Conservation (phyloP, 2,329 filamentous ascomycete genomes). For the Sordariomycetes sp. region DNA sequence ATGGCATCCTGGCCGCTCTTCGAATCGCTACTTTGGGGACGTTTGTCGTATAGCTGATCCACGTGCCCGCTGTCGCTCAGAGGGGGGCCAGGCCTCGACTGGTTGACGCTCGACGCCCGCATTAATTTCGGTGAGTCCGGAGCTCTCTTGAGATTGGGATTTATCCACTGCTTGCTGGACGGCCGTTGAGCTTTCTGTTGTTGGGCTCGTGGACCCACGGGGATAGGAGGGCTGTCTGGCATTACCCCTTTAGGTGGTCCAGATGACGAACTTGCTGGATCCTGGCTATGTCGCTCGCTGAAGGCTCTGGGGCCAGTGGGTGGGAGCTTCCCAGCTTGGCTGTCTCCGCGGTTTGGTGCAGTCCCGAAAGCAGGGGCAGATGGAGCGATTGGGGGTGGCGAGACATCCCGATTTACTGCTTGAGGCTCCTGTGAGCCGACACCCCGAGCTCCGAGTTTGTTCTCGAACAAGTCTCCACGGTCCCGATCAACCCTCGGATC, state of each 20-base stretch:
- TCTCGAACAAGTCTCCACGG: conserved; percentile 32
- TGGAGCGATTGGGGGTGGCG: conserved; percentile 47
- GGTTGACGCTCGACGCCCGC: conserved; percentile 39
- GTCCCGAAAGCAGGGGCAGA: conserved; percentile 50
- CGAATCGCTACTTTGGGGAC: conserved; percentile 44
- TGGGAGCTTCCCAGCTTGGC: conserved; percentile 32
- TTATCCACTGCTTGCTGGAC: conserved; percentile 53
- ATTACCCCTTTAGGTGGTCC: conserved; percentile 30
- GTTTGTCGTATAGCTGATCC: conserved; percentile 31
- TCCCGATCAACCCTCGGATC: conserved; percentile 40
- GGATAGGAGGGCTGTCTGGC: conserved; percentile 38
- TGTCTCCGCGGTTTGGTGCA: conserved; percentile 35
- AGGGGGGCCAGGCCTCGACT: conserved; percentile 26
- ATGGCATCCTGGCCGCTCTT: conserved; percentile 31
- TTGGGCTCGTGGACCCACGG: conserved; percentile 44
- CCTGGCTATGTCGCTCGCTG: conserved; percentile 33
- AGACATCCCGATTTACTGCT: conserved; percentile 38
- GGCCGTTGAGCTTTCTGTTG: conserved; percentile 35
- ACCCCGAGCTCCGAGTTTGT: conserved; percentile 39
- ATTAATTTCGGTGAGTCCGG: conserved; percentile 43
- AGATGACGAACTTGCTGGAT: conserved; percentile 14
- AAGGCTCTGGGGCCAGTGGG: conserved; percentile 45
- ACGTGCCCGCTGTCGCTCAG: conserved; percentile 23
- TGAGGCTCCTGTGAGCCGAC: conserved; percentile 36
- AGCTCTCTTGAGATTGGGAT: conserved; percentile 40